Evolutionary conservation across 164 flowering plant species (phyloP).

Genomic region (Amborella trichopoda): DNA sequence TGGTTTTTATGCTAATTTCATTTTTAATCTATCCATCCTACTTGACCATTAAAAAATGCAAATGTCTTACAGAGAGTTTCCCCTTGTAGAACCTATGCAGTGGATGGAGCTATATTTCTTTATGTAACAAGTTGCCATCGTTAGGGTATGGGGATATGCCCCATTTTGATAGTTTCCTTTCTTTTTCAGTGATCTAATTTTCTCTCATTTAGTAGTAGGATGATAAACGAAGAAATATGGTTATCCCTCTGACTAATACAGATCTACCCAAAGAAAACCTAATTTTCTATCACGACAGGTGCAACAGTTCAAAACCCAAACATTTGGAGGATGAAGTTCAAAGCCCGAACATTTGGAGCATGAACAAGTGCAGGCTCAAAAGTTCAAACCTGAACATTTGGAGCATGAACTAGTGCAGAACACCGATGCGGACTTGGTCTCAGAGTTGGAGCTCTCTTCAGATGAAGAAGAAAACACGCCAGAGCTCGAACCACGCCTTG

Average conservation of each 20-base stretch:
- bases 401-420: slow-evolving; percentile 16
- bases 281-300: slow-evolving; percentile 6
- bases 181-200: background rate
- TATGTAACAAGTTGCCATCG: background rate
- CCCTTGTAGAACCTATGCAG: too few relatives aligned
- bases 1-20: too few relatives aligned
- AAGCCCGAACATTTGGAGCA: too few relatives aligned
- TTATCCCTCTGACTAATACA: background rate
- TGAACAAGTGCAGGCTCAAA: too few relatives aligned
- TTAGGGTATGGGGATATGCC: background rate
- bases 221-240: background rate
- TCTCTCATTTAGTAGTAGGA: background rate
- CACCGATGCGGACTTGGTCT: slow-evolving; percentile 51
- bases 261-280: background rate
- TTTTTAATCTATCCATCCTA: too few relatives aligned
- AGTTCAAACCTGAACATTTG: too few relatives aligned
- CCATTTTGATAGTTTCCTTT: background rate
- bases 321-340: too few relatives aligned
- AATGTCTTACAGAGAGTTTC: too few relatives aligned
- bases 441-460: slow-evolving; percentile 54
- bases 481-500: slow-evolving; percentile 11
- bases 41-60: too few relatives aligned
- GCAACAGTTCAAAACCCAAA: slow-evolving; percentile 5
- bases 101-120: too few relatives aligned
- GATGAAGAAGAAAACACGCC: slow-evolving; percentile 47